These are phyloP conservation scores for Macrocystidia cucumis DNA, from an alignment of 1,284 basidiomycete genomes.

Conservation along the genomic window DNA sequence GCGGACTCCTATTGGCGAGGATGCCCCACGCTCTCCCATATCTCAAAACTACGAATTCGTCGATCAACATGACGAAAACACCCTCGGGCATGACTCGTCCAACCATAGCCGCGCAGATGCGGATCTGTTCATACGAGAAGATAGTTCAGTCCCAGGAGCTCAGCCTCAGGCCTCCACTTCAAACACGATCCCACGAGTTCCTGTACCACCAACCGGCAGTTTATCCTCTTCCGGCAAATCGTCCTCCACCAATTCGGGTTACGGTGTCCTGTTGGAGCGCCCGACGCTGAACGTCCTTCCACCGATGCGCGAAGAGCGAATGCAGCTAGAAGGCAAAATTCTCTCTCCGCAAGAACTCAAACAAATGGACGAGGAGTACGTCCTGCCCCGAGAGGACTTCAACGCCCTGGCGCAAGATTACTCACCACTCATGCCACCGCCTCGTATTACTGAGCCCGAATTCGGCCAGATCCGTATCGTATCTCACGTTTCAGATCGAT, in stretches of 20 bases:
- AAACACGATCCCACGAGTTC: conserved; percentile 20
- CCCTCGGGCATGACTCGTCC: conserved; percentile 56
- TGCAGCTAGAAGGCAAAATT: conserved; percentile 17
- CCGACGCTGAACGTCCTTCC: conserved; percentile 24
- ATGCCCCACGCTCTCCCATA: conserved; percentile 16
- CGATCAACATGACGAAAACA: conserved; percentile 38
- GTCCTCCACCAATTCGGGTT: conserved; percentile 29
- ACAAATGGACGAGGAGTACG: conserved; percentile 25
- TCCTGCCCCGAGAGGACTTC: conserved; percentile 17
- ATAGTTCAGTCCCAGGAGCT: conserved; percentile 16
- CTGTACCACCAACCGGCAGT: conserved; percentile 15
- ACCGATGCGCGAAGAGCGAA: conserved; percentile 18
- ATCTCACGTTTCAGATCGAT: conserved; percentile 13
- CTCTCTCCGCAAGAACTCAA: conserved; percentile 27
- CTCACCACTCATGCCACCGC: conserved; percentile 22
- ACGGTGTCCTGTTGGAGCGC: conserved; percentile 26
- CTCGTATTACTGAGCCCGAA: conserved; percentile 25
- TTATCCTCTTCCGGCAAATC: conserved; percentile 21
- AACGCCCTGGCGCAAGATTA: conserved; percentile 9
- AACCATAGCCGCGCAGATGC: conserved; percentile 59
- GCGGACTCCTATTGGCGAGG: conserved; percentile 16
- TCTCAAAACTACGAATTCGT: conserved; percentile 49
- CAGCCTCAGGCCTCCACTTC: conserved; percentile 17
- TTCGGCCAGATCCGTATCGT: conserved; percentile 10
- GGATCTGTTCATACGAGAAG: conserved; percentile 49